Percentiles rank a stretch among this genome's conserved stretches.
Evolutionary conservation across 371 early-diverging fungal genomes (phyloP).

Genomic region (Batkoa obscura): DNA sequence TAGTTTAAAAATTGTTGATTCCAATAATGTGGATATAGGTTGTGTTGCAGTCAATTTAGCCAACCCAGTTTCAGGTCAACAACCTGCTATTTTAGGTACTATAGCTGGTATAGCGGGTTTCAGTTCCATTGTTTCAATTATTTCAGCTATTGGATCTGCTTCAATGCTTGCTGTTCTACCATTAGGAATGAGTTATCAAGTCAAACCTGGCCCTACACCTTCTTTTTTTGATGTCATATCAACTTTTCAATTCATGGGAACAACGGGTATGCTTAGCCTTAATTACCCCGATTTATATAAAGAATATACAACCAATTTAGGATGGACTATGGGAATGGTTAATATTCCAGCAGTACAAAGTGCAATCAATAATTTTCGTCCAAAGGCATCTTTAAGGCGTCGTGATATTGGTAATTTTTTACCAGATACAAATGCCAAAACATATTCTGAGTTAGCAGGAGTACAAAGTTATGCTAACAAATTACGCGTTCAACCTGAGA

Average conservation of each 20-base stretch:
- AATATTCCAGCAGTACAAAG: background rate
- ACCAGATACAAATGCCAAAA: background rate
- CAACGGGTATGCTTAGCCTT: background rate
- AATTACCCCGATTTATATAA: background rate
- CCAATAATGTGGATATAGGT: background rate
- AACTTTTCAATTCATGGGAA: background rate
- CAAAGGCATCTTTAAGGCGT: background rate
- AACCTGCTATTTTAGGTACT: background rate
- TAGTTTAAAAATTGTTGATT: background rate
- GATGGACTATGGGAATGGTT: background rate
- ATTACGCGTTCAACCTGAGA: background rate
- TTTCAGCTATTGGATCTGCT: background rate
- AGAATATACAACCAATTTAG: slow-evolving; percentile 1
- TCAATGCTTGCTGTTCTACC: background rate
- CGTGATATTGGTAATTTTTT: background rate
- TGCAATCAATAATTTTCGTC: background rate
- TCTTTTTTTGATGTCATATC: background rate
- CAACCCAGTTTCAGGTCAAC: background rate
- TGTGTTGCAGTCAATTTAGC: background rate
- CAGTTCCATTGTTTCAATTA: background rate
- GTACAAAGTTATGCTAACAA: background rate
- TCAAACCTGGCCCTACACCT: slow-evolving; percentile 3
- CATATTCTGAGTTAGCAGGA: background rate
- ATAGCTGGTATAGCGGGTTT: background rate
- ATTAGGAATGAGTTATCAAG: background rate